A percentile compares a stretch with the other conserved stretches of the same genome.
phyloP scores from a whole-genome alignment of 169 alveolate species.

The Ichthyophthirius multifiliis region DNA sequence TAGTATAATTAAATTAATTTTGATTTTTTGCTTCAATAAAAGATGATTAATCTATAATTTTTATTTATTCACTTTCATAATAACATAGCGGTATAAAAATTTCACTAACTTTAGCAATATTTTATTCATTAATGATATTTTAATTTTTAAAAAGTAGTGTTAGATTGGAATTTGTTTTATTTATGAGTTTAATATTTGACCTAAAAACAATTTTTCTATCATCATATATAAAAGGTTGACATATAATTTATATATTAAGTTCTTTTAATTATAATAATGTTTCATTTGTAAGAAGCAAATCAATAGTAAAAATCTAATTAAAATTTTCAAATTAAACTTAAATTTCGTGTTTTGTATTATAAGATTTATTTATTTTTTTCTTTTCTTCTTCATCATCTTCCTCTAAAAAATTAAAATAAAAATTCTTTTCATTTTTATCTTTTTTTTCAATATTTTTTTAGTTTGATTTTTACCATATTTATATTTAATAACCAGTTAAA shows the following conservation, averaged over 20 bases:
- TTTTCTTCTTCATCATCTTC: neutral
- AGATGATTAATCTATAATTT: no score
- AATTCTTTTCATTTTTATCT: neutral
- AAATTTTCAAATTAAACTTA: neutral
- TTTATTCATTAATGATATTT: no score
- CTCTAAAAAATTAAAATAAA: neutral
- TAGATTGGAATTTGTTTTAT: neutral
- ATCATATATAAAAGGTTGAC: neutral
- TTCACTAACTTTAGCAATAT: no score
- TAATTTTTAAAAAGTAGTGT: no score
- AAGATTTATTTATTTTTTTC: neutral
- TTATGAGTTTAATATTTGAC: neutral
- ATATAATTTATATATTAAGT: neutral
- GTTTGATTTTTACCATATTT: neutral
- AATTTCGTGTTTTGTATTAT: neutral
- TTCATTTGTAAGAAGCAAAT: neutral
- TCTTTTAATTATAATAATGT: neutral
- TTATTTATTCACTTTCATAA: no score
- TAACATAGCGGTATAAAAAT: no score
- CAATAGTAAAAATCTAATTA: neutral
- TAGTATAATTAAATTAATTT: no score
- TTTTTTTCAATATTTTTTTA: neutral
- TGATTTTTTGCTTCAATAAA: no score
- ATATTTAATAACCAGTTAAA: neutral
- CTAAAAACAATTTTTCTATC: slow-evolving; percentile 1